Evolutionary conservation across 768 basidiomycete species (phyloP).

Genomic region (Lactarius sp.): DNA sequence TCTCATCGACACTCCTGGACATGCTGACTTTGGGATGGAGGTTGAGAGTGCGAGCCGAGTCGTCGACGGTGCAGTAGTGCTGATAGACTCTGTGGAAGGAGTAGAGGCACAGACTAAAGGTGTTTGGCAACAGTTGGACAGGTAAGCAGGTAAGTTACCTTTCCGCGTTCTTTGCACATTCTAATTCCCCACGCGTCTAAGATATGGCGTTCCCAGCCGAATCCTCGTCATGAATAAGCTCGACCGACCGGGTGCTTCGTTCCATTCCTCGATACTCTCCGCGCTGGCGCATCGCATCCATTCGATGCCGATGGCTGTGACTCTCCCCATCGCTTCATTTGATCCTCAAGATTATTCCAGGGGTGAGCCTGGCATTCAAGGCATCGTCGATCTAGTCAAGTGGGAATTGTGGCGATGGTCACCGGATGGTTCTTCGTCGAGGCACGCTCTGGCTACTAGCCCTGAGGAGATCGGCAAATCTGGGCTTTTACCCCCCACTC

Average conservation of each 20-base stretch:
- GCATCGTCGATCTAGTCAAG: slow-evolving; percentile 75
- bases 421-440: slow-evolving; percentile 40
- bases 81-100: slow-evolving; percentile 88
- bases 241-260: slow-evolving; percentile 81
- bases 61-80: slow-evolving; percentile 82
- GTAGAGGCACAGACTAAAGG: slow-evolving; percentile 88
- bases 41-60: slow-evolving; percentile 91
- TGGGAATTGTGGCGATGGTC: slow-evolving; percentile 83
- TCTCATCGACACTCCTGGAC: slow-evolving; percentile 86
- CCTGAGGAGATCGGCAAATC: slow-evolving; percentile 40
- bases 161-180: not conserved
- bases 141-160: slow-evolving; percentile 50
- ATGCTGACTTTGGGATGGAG: slow-evolving; percentile 96
- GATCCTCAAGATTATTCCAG: slow-evolving; percentile 55
- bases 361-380: slow-evolving; percentile 81
- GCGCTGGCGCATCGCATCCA: slow-evolving; percentile 72
- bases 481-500: slow-evolving; percentile 47
- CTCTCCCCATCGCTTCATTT: slow-evolving; percentile 77
- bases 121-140: slow-evolving; percentile 83
- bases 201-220: slow-evolving; percentile 74
- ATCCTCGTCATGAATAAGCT: slow-evolving; percentile 86
- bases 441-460: slow-evolving; percentile 47
- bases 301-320: slow-evolving; percentile 61
- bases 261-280: slow-evolving; percentile 65
- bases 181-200: slow-evolving; percentile 30